These are phyloP conservation scores for Ploettnerulaceae sp. DNA, from an alignment of 2,329 filamentous ascomycete genomes.

Conservation along the genomic window DNA sequence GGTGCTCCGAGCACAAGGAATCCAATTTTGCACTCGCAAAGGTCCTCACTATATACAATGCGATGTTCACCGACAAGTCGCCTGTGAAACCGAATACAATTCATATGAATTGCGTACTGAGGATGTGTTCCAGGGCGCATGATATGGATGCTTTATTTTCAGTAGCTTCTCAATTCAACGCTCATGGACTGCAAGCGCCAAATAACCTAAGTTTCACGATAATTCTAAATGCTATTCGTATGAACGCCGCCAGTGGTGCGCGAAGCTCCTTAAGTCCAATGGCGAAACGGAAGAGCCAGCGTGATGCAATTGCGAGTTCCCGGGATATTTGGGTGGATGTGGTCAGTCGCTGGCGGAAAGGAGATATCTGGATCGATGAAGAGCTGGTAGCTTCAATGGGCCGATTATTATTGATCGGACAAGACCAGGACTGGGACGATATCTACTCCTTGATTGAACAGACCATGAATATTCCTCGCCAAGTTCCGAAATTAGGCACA, in stretches of 20 bases:
- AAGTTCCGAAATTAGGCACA: slow-evolving; percentile 25
- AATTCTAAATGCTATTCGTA: slow-evolving; percentile 71
- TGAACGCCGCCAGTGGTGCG: slow-evolving; percentile 34
- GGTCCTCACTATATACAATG: slow-evolving; percentile 72
- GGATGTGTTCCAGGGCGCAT: slow-evolving; percentile 67
- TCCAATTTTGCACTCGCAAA: slow-evolving; percentile 57
- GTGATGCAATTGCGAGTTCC: slow-evolving; percentile 57
- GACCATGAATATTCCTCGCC: slow-evolving; percentile 68
- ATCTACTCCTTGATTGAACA: slow-evolving; percentile 74
- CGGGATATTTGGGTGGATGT: slow-evolving; percentile 78
- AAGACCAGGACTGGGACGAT: slow-evolving; percentile 60
- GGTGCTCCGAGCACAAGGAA: slow-evolving; percentile 59
- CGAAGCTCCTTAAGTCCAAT: slow-evolving; percentile 29
- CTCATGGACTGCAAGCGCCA: slow-evolving; percentile 56
- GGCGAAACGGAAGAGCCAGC: slow-evolving; percentile 31
- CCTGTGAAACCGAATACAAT: slow-evolving; percentile 68
- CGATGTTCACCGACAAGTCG: slow-evolving; percentile 60
- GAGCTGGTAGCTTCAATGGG: slow-evolving; percentile 77
- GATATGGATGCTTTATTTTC: slow-evolving; percentile 80
- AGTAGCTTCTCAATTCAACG: slow-evolving; percentile 67
- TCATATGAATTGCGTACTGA: slow-evolving; percentile 84
- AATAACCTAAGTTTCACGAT: slow-evolving; percentile 74
- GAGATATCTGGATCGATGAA: slow-evolving; percentile 69
- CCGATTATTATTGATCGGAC: slow-evolving; percentile 63
- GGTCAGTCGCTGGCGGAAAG: slow-evolving; percentile 67